Base-by-base conservation (phyloP, 257 asterid species). In the Solanum peruvianum region DNA sequence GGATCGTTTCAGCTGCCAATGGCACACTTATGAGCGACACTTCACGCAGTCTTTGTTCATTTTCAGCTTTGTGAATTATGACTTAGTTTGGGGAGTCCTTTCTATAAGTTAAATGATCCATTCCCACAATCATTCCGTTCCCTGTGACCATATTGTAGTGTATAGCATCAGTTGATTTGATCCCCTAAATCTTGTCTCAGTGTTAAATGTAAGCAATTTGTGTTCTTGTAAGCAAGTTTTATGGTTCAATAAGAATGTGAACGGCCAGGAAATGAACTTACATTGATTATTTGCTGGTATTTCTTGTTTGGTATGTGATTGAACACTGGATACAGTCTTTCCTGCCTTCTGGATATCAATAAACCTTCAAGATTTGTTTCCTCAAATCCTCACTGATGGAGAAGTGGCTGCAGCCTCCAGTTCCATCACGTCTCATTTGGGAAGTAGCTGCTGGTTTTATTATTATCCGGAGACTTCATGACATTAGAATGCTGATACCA, bases 11-110 rank as follows among this genome's bases (percentile, higher is more conserved):
- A 58, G 97, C 94, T 31, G 88, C 87, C 2, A 77, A 71, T 77
- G 98, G 98, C 25, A 70, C 64, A 37, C 87, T 96, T 67, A 29
- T 58, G 25, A 85, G 25, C 9, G 95, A 92, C 80, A 27, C 72
- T 3, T 67, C 92, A 69, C 92, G 88, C 75, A 76, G 88, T 83
- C 87, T 88, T 12, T 96, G 98, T 88, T 84, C 62, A 47, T 18
- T 44, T 84, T 42, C 64, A 9, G 18, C 67, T 29, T 67, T 42
- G 33, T 47, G 87, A 67, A 83, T 56, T 60, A 25, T 64, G 62
- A 60, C 37, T 41, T 41, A 39, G 7, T 60, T 69, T 83, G 73
- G 45, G 62, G 39, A 39, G 33, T 23, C 33, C 11, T 83, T 83
- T 35, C 39, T 64, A 20, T 41, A 25, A 60, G 77, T 39, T 29